Conservation (phyloP, 768 basidiomycete species). For the Tulasnella sp. region DNA sequence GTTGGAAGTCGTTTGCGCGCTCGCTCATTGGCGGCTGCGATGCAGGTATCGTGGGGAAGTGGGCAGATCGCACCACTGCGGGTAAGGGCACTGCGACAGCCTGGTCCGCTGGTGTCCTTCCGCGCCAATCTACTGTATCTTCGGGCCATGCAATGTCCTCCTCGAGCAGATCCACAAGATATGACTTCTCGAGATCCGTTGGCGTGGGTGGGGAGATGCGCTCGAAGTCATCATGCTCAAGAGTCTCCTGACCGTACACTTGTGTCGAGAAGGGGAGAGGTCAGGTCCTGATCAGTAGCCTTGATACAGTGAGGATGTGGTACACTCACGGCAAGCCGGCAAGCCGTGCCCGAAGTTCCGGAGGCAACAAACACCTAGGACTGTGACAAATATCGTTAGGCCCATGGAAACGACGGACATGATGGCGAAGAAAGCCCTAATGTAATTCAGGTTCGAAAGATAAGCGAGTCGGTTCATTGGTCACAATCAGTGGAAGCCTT, state of each 20-base stretch:
- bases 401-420: slow-evolving; percentile 49
- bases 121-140: no score
- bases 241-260: slow-evolving; percentile 49
- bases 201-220: background rate
- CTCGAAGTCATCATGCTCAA: slow-evolving; percentile 37
- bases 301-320: slow-evolving; percentile 13
- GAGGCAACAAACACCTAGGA: slow-evolving; percentile 56
- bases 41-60: no score
- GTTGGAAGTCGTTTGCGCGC: no score
- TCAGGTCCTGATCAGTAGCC: background rate
- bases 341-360: slow-evolving; percentile 72
- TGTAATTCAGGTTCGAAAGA: background rate
- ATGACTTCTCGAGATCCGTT: no score
- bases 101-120: no score
- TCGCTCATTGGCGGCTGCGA: no score
- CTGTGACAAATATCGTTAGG: slow-evolving; percentile 43
- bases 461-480: background rate
- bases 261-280: background rate
- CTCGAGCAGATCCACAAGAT: no score
- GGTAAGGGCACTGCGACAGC: no score
- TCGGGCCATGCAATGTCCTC: no score
- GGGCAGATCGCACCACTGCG: no score
- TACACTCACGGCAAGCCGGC: slow-evolving; percentile 47
- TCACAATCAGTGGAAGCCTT: background rate
- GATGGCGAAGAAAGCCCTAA: slow-evolving; percentile 48